Evolutionary conservation across 2,329 filamentous ascomycete genomes (phyloP).

Genomic region (Daldinia sp.): DNA sequence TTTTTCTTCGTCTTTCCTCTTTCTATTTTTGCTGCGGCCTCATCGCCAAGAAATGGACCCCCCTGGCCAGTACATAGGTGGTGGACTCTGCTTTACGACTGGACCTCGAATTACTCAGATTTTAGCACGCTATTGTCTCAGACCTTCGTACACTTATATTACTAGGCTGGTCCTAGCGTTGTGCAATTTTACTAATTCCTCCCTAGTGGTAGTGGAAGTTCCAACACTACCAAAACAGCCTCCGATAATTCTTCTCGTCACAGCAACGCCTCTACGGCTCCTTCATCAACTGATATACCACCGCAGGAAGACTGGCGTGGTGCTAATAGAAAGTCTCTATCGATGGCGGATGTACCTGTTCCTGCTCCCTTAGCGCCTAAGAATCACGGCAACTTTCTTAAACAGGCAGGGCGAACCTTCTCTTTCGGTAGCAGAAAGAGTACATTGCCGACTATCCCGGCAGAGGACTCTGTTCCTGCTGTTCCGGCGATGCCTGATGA

Average conservation of each 20-base stretch:
- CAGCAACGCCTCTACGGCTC: constrained; percentile 71
- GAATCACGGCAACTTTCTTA: constrained; percentile 65
- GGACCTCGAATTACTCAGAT: constrained; percentile 27
- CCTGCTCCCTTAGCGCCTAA: constrained; percentile 60
- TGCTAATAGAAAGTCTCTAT: constrained; percentile 53
- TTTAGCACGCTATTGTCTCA: constrained; percentile 43
- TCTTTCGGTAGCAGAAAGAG: constrained; percentile 71
- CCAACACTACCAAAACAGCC: constrained; percentile 70
- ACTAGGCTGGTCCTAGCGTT: constrained; percentile 51
- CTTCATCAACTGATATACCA: constrained; percentile 65
- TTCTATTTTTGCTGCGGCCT: constrained; percentile 28
- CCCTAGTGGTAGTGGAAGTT: constrained; percentile 68
- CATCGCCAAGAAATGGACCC: constrained; percentile 29
- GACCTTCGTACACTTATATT: constrained; percentile 37
- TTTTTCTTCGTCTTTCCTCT: constrained; percentile 29
- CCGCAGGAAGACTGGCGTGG: constrained; percentile 57
- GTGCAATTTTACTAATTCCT: constrained; percentile 54
- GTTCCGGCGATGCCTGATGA: constrained; percentile 49
- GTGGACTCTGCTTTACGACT: constrained; percentile 26
- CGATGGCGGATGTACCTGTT: constrained; percentile 55
- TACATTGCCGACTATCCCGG: constrained; percentile 52
- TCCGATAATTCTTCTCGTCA: constrained; percentile 72
- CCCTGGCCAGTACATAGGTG: constrained; percentile 6
- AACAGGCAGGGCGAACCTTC: constrained; percentile 68
- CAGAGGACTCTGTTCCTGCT: constrained; percentile 56